Base-by-base conservation (phyloP, 1,284 basidiomycete species). In the Apiotrichum laibachii region DNA sequence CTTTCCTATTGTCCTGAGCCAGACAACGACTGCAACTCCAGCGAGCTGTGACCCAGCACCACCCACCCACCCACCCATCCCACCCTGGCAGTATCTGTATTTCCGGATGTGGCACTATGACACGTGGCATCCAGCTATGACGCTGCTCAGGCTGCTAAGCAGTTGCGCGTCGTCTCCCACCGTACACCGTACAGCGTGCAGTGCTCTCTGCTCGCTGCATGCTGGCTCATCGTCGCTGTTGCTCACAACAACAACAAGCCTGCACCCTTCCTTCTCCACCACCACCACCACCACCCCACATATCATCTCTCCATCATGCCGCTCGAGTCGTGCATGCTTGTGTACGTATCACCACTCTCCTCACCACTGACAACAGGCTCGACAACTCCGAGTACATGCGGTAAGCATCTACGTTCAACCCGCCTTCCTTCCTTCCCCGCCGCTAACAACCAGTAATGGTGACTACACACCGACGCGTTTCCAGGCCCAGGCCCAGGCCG, bases 301-400 rank as follows among this genome's bases (percentile, higher is more conserved):
- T 43, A 44, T 42, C 47, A 50, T 31, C 26, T 31, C 26, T 37
- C 33, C 82, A 87, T 76, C 61, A 94, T 94, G 91, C 89, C 90
- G 66, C 84, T 94, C 75, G 91, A 95, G 85, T 91, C 91, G 53
- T 92, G 90, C 40, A 90, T 94, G 85, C 86, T 94, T 80, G 74
- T 81, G 71, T 77, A 64, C 63, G 80, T 73, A 21, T 10, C 34
- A 44, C 37, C 22, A 0, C 21, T 33, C 45, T 8, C 4, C 13
- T 42, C 16, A 18, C n/a, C n/a, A 19, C 19, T 18, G 9, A 11
- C 19, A 26, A 11, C 67, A 84, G 93, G 44, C 86, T 94, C 66
- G 92, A 94, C 83, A 93, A 93, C 76, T 93, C 91, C 5, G 92
- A 94, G 79, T 93, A 88, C 80, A 94, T 93, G 90, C 85, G 90